Evolutionary conservation across 164 flowering plant species (phyloP).

Genomic region (Vitis cinerea): DNA sequence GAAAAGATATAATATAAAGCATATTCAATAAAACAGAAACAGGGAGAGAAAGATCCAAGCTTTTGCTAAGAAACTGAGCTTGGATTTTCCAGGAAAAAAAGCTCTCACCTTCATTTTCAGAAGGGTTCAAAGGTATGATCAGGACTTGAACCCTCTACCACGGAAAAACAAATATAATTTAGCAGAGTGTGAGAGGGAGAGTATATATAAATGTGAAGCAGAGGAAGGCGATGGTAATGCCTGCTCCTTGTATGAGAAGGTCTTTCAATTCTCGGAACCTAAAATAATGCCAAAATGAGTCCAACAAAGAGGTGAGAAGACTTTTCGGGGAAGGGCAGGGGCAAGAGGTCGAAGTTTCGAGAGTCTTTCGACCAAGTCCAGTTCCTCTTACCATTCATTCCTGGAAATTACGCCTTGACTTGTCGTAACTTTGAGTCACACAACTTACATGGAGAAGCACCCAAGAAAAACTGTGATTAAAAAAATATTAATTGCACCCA

Average conservation of each 20-base stretch:
- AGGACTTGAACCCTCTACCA: not conserved
- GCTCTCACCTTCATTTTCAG: conserved; percentile 20
- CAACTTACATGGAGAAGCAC: too few relatives aligned
- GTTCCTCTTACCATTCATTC: not conserved
- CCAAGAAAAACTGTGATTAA: too few relatives aligned
- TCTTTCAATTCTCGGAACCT: not conserved
- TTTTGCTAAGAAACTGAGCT: not conserved
- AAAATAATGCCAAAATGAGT: not conserved
- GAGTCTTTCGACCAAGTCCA: not conserved
- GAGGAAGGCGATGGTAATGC: not conserved
- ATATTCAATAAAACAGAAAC: too few relatives aligned
- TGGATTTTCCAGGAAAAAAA: conserved; percentile 2
- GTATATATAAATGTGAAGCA: not conserved
- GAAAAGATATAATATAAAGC: too few relatives aligned
- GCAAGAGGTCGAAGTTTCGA: not conserved
- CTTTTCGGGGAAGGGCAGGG: not conserved
- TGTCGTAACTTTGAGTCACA: too few relatives aligned
- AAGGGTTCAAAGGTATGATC: conserved; percentile 6
- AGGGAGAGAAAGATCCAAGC: too few relatives aligned
- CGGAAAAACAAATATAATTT: not conserved
- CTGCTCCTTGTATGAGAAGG: not conserved
- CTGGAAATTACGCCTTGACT: not conserved
- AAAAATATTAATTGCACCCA: too few relatives aligned
- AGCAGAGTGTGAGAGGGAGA: not conserved
- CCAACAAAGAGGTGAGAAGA: not conserved